Evolutionary conservation across 495 filamentous ascomycete genomes (phyloP), one percentile per base, ranked within the genome.

Genomic region (Hypoxylon trugodes): DNA sequence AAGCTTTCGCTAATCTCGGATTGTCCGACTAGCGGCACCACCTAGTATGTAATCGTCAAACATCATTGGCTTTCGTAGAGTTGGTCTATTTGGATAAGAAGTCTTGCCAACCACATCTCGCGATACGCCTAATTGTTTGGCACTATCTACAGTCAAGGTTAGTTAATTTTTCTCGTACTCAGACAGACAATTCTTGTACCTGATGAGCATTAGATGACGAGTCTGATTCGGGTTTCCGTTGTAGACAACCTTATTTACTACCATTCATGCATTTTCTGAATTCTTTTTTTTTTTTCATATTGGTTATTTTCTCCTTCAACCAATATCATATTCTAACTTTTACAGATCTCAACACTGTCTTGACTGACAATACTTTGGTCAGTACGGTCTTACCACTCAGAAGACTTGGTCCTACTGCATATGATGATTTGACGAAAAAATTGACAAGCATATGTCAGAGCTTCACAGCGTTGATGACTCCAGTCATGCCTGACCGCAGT

Each of bases 361-460:
- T 21, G 1, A 30, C 15, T 33, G 2, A 0, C 32, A 24, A 1
- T 19, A 12, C 2, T 21, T 16, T 33, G 49, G 57, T 66, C 61
- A 59, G 49, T 65, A 50, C 22, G 10, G 28, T 13, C 51, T 52
- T 30, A 22, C 36, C 3, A 7, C 15, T 38, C 45, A 8, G 32
- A 66, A 30, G 56, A 32, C 2, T 13, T 45, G 10, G 37, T 33
- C 22, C 46, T 41, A 15, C 56, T 67, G 70, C 68, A 66, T 19
- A 83, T 89, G 87, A 90, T 91, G 87, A 90, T 83, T 79, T 77
- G 74, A 82, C 75, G 61, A 66, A 77, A 79, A 75, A 82, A 86
- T 81, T 78, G 87, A 90, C 89, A 92, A 92, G 89, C 89, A 92
- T 92, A 92, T 92, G 88, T 92, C 89, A 76, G 84, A 92, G 88